Evolutionary conservation across 176 grass and related monocot genomes (phyloP), one percentile per base, ranked within the genome.

Genomic region (Secale cereale): DNA sequence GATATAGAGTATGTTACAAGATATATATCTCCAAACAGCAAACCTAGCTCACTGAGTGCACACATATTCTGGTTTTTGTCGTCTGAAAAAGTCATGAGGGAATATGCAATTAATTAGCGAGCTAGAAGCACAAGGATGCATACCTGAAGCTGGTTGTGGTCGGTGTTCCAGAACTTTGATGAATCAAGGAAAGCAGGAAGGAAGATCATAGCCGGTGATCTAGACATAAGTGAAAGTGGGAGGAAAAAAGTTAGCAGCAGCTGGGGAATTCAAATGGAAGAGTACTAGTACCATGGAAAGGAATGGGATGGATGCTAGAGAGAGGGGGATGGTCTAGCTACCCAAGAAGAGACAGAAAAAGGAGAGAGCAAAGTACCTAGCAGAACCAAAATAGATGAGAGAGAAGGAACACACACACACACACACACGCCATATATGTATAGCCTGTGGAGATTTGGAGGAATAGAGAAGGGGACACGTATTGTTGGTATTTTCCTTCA

Each of bases 171-270:
- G 85, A 80, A 90, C 62, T 75, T 79, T 35, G 84, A 83, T 64
- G 88, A 81, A 87, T 87, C 88, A 72, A 73, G 65, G 85, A 72
- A 83, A 54, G 70, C 52, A 59, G 79, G 78, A 59, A 79, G 84
- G 36, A 90, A 90, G 61, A 83, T 61, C 84, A 90, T 90, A 78
- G 88, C 62, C 25, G 45, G 70, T 26, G 79, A 69, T 81, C 43
- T 81, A 81, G 48, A 14, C 14, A 64, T 10, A 7, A 11, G 61
- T 8, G 9, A 6, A 12, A 13, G 0, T 37, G 10, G 13, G 45
- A 46, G 79, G 48, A 52, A 50, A 16, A 50, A 6, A 52, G 5
- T 52, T 52, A 19, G 48, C 48, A 52, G 48, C 16, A 52, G 48
- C 48, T 52, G 48, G 48, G 16, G 48, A 19, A 7, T 19, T 52